Percentiles rank a stretch among this genome's conserved stretches.
phyloP scores from a whole-genome alignment of 352 stramenopile genomes.

The Globisporangium viniferum region DNA sequence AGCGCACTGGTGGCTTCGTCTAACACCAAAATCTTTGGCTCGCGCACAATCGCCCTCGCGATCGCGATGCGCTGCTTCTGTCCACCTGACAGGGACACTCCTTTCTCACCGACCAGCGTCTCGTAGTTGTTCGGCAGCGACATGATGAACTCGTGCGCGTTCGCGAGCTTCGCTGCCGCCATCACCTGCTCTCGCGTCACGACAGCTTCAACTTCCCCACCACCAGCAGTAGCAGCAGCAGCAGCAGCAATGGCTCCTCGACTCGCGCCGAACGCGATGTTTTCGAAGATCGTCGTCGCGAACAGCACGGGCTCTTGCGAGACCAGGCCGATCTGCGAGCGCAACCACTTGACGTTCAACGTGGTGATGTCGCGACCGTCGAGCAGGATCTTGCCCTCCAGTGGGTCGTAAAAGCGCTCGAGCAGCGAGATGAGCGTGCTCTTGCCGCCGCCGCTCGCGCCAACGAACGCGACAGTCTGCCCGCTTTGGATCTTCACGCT shows the following conservation, averaged over 20 bases:
- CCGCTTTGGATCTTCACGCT: conserved; percentile 26
- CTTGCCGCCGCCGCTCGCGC: conserved; percentile 29
- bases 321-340: conserved; percentile 64
- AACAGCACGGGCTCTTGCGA: conserved; percentile 91
- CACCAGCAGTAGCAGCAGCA: background rate
- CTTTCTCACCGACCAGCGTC: conserved; percentile 33
- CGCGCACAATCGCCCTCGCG: conserved; percentile 22
- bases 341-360: conserved; percentile 74
- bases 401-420: conserved; percentile 89
- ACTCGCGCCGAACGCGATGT: conserved; percentile 75
- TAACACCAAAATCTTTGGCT: conserved; percentile 26
- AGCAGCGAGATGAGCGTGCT: conserved; percentile 55
- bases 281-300: conserved; percentile 86
- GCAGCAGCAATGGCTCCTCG: conserved; percentile 6
- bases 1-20: conserved; percentile 28
- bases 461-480: conserved; percentile 32
- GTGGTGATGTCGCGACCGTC: conserved; percentile 76
- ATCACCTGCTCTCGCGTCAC: conserved; percentile 12
- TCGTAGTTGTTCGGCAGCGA: conserved; percentile 82
- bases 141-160: conserved; percentile 56
- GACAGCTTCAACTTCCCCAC: conserved; percentile 1
- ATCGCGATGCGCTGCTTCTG: conserved; percentile 37
- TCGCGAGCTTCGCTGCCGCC: conserved; percentile 20
- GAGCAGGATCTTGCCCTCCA: conserved; percentile 63
- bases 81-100: conserved; percentile 30